Base-by-base conservation (phyloP, 169 alveolate species). In the Plasmodium chabaudi region DNA sequence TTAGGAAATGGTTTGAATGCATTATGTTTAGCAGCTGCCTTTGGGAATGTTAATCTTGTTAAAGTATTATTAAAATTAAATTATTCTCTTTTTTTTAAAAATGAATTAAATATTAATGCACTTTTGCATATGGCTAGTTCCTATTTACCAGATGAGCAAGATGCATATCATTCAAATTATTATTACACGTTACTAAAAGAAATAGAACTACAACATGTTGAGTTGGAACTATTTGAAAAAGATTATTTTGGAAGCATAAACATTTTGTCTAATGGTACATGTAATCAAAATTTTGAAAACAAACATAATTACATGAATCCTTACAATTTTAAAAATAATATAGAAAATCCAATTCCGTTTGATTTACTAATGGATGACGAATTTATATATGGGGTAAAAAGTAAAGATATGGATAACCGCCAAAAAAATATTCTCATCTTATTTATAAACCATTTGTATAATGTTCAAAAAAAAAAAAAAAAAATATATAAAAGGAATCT, bases 1-100 rank as follows among this genome's bases (percentile, higher is more conserved):
- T 53, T 88, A 17, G 95, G 95, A 17, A 93, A 93, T 53, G 95
- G 95, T 5, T 72, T 90, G 21, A 75, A 88, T 42, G 84, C 92
- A 27, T 15, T 93, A 67, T 92, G 94, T 17, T 82, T 93, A 59
- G 93, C 92, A 0, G 94, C 94, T 19, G 55, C 93, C 10, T 82
- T 82, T 72, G 93, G 94, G 9, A 93, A 91, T 71, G 49, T 91
- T 12, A 72, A 87, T 12, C 34, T 93, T 12, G 91, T 93, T 25
- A 91, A 84, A 63, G 69, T 91, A 0, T 61, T 93, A 44, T 47
- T 90, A 10, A 88, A 74, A 53, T 23, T 91, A 9, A 69, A 82
- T 9, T 72, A 87, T 39, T 68, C 89, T 73, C 39, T 61, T 9
- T 69, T 65, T 60, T 44, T 27, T 13, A 60, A 63, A 47, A 75